phyloP scores from a whole-genome alignment of 2,329 filamentous ascomycete genomes.

The Pseudocercospora eumusae region DNA sequence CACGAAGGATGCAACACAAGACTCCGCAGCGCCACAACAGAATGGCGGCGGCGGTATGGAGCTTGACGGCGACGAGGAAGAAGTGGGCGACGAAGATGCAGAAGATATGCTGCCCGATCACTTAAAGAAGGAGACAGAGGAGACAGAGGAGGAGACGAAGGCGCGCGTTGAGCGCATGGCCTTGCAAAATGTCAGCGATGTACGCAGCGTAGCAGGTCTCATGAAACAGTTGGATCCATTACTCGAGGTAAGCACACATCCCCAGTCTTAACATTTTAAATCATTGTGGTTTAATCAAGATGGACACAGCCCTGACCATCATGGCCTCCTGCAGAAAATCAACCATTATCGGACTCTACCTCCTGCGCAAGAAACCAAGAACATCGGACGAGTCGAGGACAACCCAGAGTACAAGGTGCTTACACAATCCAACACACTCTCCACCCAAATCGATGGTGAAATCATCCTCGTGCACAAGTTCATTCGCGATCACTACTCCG shows the following conservation, averaged over 20 bases:
- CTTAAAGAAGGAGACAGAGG: conserved; percentile 52
- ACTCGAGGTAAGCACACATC: conserved; percentile 68
- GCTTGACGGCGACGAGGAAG: conserved; percentile 57
- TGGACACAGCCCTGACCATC: conserved; percentile 69
- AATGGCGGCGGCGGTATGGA: conserved; percentile 54
- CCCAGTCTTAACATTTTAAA: conserved; percentile 37
- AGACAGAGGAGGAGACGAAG: conserved; percentile 70
- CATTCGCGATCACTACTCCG: conserved; percentile 92
- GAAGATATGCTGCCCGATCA: conserved; percentile 34
- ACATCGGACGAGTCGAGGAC: conserved; percentile 83
- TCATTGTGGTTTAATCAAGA: conserved; percentile 66
- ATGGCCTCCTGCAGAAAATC: conserved; percentile 69
- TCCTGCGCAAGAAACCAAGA: conserved; percentile 62
- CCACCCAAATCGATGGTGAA: conserved; percentile 90
- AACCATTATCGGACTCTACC: conserved; percentile 71
- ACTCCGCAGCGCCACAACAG: conserved; percentile 48
- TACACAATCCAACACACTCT: conserved; percentile 84
- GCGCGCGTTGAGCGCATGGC: conserved; percentile 82
- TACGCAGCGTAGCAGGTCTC: conserved; percentile 74
- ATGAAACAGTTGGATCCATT: conserved; percentile 81
- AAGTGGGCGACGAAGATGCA: conserved; percentile 47
- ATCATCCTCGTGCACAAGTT: conserved; percentile 94
- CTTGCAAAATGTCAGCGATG: conserved; percentile 70
- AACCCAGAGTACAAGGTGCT: conserved; percentile 88
- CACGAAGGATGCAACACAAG: conserved; percentile 30